Conservation (phyloP, 345 rosid species). For the Rhodamnia argentea region DNA sequence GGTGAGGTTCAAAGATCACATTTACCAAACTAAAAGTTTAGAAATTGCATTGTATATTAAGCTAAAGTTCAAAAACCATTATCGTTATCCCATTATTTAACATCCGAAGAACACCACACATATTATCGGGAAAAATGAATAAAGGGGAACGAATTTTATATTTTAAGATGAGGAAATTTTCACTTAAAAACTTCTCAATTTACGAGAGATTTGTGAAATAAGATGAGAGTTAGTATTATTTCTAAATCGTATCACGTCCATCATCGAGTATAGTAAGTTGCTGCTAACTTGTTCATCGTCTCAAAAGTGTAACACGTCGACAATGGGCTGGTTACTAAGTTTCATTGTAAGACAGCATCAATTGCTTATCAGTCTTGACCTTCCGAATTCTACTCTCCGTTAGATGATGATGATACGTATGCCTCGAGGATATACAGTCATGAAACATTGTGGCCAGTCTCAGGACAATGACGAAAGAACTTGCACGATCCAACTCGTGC, state of each 20-base stretch:
- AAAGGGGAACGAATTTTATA: not conserved
- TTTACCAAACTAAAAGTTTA: too few species aligned
- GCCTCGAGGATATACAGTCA: not conserved
- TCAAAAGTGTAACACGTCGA: not conserved
- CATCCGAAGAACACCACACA: fast-evolving
- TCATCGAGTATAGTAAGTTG: not conserved
- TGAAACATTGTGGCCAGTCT: not conserved
- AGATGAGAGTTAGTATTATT: not conserved
- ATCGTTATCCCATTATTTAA: not conserved
- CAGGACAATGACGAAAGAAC: not conserved
- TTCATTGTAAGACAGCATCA: not conserved
- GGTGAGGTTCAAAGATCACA: too few species aligned
- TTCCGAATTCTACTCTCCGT: not conserved
- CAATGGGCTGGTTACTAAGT: not conserved
- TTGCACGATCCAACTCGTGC: not conserved
- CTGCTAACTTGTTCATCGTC: not conserved
- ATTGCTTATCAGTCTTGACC: not conserved
- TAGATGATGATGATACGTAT: not conserved
- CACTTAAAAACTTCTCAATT: not conserved
- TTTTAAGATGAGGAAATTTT: not conserved
- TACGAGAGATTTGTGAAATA: not conserved
- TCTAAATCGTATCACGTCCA: not conserved
- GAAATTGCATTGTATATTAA: fast-evolving
- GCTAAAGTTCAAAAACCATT: too few species aligned
- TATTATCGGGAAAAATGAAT: not conserved